Conservation (phyloP, 441 rosid genomes). For the Pelargonium australe region DNA sequence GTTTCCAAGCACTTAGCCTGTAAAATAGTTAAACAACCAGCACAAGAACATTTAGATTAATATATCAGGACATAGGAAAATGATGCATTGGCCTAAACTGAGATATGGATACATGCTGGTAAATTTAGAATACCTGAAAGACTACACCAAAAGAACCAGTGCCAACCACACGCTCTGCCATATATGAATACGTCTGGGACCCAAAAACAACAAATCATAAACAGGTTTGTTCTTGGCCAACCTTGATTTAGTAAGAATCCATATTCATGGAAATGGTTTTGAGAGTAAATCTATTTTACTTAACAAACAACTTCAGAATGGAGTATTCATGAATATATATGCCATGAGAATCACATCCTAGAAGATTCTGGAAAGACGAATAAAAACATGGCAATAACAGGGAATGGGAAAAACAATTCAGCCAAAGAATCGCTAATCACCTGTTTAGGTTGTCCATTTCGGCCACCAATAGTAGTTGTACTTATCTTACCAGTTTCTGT, state of each 20-base stretch:
- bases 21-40: no score
- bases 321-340: neutral
- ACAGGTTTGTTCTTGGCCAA: neutral
- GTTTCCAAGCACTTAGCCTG: constrained; percentile 98
- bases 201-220: neutral
- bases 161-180: constrained; percentile 93
- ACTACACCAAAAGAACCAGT: constrained; percentile 96
- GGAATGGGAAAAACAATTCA: neutral
- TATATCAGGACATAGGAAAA: no score
- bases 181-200: constrained; percentile 30
- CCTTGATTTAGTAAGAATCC: neutral
- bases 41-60: no score
- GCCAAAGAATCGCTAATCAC: constrained; percentile 24
- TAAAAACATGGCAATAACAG: neutral
- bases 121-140: constrained; percentile 46
- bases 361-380: neutral
- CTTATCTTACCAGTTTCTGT: constrained; percentile 89
- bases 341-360: neutral
- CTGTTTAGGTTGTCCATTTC: constrained; percentile 89
- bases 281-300: neutral
- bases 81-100: no score
- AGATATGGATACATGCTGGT: no score
- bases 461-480: constrained; percentile 73
- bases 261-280: neutral
- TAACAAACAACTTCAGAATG: neutral